Percentiles rank a stretch among this genome's conserved stretches.
phyloP scores from a whole-genome alignment of 129 eudicot species.

The Pittosporum tobira region DNA sequence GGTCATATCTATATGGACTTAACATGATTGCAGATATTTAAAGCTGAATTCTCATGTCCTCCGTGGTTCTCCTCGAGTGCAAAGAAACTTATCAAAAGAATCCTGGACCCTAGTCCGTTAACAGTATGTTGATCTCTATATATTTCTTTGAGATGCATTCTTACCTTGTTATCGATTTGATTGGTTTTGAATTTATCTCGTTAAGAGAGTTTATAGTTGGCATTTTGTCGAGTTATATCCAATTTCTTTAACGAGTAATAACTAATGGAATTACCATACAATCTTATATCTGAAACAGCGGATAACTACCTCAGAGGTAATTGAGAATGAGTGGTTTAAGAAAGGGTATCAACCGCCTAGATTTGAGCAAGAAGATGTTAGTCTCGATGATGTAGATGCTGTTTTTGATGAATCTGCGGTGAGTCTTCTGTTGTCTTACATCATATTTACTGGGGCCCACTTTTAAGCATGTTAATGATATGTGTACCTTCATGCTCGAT shows the following conservation, averaged over 20 bases:
- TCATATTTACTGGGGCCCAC: too few species aligned
- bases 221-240: background rate
- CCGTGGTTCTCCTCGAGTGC: slow-evolving; percentile 62
- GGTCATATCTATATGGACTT: background rate
- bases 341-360: slow-evolving; percentile 45
- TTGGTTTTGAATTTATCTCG: too few species aligned
- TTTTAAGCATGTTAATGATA: background rate
- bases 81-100: slow-evolving; percentile 49
- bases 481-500: background rate
- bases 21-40: slow-evolving; percentile 23
- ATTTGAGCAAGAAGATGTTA: slow-evolving; percentile 43
- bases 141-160: background rate
- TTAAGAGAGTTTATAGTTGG: too few species aligned
- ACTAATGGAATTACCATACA: background rate
- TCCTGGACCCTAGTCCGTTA: slow-evolving; percentile 50
- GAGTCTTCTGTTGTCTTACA: background rate
- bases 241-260: background rate
- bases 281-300: slow-evolving; percentile 32
- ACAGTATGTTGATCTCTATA: slow-evolving; percentile 32
- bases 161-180: background rate
- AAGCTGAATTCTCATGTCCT: slow-evolving; percentile 44
- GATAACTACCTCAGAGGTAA: slow-evolving; percentile 37
- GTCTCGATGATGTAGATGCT: slow-evolving; percentile 49
- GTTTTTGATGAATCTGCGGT: slow-evolving; percentile 39
- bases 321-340: slow-evolving; percentile 61